phyloP scores from a whole-genome alignment of 116 monocot genomes.

The Iris pallida region DNA sequence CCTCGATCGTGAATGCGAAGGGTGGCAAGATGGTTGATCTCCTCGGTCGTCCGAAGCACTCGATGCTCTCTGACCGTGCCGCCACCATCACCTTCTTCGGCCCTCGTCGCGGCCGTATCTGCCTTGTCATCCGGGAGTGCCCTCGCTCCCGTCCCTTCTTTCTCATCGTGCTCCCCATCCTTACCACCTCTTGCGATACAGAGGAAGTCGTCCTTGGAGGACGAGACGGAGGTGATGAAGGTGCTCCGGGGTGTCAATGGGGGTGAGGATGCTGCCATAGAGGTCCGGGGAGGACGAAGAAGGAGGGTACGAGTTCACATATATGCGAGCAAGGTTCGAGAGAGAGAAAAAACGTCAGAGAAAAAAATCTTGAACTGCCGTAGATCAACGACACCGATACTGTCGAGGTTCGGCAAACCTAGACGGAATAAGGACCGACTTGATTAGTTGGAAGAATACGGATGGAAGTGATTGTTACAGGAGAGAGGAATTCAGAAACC shows the following conservation, averaged over 20 bases:
- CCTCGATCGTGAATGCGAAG: too few relatives aligned
- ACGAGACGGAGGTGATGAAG: slow-evolving; percentile 55
- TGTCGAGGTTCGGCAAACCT: too few relatives aligned
- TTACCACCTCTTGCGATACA: slow-evolving; percentile 58
- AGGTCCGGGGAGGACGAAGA: slow-evolving; percentile 15
- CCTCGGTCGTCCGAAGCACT: slow-evolving; percentile 31
- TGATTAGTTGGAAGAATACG: too few relatives aligned
- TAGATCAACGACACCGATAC: too few relatives aligned
- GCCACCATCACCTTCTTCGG: slow-evolving; percentile 77
- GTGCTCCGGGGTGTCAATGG: slow-evolving; percentile 86
- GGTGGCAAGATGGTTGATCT: slow-evolving; percentile 70
- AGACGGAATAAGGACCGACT: too few relatives aligned
- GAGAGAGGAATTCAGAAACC: too few relatives aligned
- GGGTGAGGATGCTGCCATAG: slow-evolving; percentile 79
- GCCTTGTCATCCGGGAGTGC: slow-evolving; percentile 71
- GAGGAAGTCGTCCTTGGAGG: slow-evolving; percentile 61
- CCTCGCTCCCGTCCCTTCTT: slow-evolving; percentile 53
- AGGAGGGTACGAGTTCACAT: slow-evolving; percentile 63
- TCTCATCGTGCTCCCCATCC: slow-evolving; percentile 85
- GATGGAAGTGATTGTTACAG: too few relatives aligned
- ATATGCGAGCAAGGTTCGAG: slow-evolving; percentile 80
- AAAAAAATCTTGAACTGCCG: too few relatives aligned
- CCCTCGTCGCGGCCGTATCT: slow-evolving; percentile 44
- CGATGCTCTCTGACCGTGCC: slow-evolving; percentile 36
- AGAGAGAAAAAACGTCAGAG: too few relatives aligned